phyloP scores from a whole-genome alignment of 2,329 filamentous ascomycete species.

The Sporothrix phasma region DNA sequence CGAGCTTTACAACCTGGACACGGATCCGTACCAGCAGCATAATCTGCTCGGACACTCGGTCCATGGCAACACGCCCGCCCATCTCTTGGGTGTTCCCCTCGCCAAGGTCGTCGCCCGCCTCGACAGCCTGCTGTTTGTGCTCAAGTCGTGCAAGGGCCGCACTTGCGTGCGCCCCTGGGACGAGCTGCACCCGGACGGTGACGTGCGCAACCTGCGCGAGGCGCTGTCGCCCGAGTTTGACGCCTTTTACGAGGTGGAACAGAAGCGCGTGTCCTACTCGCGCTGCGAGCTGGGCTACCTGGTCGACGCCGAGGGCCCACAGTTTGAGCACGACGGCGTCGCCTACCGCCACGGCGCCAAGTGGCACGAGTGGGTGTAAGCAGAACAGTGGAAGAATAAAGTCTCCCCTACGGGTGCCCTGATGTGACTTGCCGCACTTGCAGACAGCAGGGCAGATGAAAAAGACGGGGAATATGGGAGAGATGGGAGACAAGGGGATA shows the following conservation, averaged over 20 bases:
- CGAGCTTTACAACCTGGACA: slow-evolving; percentile 48
- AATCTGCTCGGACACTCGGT: slow-evolving; percentile 30
- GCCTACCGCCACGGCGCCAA: slow-evolving; percentile 22
- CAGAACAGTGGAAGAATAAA: background rate
- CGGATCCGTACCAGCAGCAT: slow-evolving; percentile 41
- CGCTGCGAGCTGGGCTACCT: slow-evolving; percentile 49
- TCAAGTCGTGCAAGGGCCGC: slow-evolving; percentile 49
- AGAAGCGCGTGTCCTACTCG: slow-evolving; percentile 41
- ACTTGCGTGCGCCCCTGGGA: slow-evolving; percentile 48
- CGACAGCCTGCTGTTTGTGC: slow-evolving; percentile 48
- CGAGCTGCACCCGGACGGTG: slow-evolving; percentile 42
- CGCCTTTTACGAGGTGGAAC: slow-evolving; percentile 39
- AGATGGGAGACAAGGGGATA: background rate
- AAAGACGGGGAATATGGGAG: background rate
- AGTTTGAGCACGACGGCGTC: slow-evolving; percentile 27
- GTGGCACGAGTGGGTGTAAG: slow-evolving; percentile 25
- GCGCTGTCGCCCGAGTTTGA: slow-evolving; percentile 41
- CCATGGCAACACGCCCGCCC: slow-evolving; percentile 13
- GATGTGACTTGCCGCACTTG: background rate
- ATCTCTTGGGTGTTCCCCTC: slow-evolving; percentile 28
- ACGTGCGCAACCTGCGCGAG: slow-evolving; percentile 41
- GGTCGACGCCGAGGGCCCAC: slow-evolving; percentile 44
- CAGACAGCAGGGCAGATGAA: background rate
- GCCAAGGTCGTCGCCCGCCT: slow-evolving; percentile 39
- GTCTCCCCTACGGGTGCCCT: no score